phyloP scores from a whole-genome alignment of 1,139 yeast genomes.

The Magnusiomyces ingens region DNA sequence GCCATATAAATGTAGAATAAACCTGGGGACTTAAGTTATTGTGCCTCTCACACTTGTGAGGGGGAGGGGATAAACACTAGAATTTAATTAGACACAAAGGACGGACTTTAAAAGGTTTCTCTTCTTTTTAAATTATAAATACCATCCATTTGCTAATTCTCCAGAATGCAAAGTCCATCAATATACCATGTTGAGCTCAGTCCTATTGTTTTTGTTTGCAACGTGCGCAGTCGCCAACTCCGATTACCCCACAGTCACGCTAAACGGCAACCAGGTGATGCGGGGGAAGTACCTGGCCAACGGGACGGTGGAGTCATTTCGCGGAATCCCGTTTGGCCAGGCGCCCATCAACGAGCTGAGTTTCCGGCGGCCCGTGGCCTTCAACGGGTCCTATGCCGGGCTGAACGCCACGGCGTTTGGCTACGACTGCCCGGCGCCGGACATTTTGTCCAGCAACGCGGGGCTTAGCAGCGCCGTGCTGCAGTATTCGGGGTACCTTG shows the following conservation, averaged over 20 bases:
- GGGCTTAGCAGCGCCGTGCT: not conserved
- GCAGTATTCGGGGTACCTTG: not conserved
- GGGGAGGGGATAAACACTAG: too few species aligned
- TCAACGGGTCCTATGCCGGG: constrained; percentile 6
- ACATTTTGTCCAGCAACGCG: not conserved
- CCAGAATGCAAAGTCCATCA: not conserved
- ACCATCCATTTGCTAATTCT: not conserved
- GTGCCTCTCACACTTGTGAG: too few species aligned
- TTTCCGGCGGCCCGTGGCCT: constrained; percentile 18
- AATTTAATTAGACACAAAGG: too few species aligned
- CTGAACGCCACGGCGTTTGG: constrained; percentile 6
- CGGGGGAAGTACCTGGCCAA: constrained; percentile 6
- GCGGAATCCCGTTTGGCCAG: constrained; percentile 26
- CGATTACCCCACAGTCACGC: constrained; percentile 7
- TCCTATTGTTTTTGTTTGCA: not conserved
- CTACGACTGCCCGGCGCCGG: constrained; percentile 7
- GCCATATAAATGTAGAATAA: too few species aligned
- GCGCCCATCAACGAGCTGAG: constrained; percentile 24
- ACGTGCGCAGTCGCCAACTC: not conserved
- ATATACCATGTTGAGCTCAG: not conserved
- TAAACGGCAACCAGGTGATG: constrained; percentile 9
- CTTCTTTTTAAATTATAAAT: not conserved
- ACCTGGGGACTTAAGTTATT: too few species aligned
- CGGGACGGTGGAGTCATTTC: constrained; percentile 18
- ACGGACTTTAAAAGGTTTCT: not conserved